phyloP scores from a whole-genome alignment of 192 early-diverging fungal genomes.

The Pilobolus umbonatus region DNA sequence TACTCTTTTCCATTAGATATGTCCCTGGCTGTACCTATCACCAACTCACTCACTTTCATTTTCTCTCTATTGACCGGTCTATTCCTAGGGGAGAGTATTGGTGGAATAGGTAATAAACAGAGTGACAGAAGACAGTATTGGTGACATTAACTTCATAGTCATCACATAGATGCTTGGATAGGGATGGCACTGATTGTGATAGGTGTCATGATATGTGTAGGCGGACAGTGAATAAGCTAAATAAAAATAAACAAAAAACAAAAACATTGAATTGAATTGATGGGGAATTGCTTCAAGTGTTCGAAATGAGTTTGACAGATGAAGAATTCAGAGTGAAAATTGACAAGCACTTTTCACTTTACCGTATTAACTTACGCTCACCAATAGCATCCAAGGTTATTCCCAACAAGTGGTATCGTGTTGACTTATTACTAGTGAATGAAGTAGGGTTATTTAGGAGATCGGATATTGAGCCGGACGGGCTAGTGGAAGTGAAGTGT shows the following conservation, averaged over 20 bases:
- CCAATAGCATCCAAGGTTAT: slow-evolving; percentile 11
- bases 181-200: slow-evolving; percentile 65
- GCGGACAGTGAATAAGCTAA: slow-evolving; percentile 36
- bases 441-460: slow-evolving; percentile 27
- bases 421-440: slow-evolving; percentile 29
- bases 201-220: slow-evolving; percentile 67
- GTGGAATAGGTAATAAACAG: slow-evolving; percentile 46
- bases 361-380: slow-evolving; percentile 21
- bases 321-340: slow-evolving; percentile 27
- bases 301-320: slow-evolving; percentile 15
- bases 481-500: slow-evolving; percentile 13
- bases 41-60: slow-evolving; percentile 86
- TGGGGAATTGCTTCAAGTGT: too few species aligned
- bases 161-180: slow-evolving; percentile 47
- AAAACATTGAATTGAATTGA: slow-evolving; percentile 1
- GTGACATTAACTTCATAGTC: not conserved
- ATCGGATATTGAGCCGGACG: slow-evolving; percentile 22
- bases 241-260: not conserved
- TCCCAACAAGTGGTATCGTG: slow-evolving; percentile 25
- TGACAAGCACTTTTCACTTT: slow-evolving; percentile 26
- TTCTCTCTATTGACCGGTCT: slow-evolving; percentile 79
- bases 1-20: slow-evolving; percentile 52
- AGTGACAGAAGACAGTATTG: not conserved
- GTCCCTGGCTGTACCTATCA: slow-evolving; percentile 87
- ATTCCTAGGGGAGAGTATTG: slow-evolving; percentile 73